Conservation (phyloP, 306 rosid species). For the Prunus fruticosa region DNA sequence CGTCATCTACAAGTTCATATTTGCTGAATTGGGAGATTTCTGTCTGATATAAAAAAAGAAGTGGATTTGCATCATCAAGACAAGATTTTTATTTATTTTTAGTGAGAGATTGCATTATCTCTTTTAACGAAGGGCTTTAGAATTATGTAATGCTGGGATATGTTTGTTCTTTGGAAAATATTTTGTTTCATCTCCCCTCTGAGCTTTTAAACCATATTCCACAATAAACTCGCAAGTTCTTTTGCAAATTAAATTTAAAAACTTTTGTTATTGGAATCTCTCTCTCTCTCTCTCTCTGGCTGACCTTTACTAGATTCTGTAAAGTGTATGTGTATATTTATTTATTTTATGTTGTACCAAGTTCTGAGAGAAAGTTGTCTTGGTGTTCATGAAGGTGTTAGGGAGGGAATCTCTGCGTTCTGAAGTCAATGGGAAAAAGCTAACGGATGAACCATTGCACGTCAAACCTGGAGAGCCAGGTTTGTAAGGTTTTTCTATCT, state of each 20-base stretch:
- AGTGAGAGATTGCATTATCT: neutral
- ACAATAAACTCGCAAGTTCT: no score
- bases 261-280: neutral
- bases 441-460: constrained; percentile 35
- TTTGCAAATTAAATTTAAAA: neutral
- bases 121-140: neutral
- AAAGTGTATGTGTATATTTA: neutral
- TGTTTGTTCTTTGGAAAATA: neutral
- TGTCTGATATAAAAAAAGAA: no score
- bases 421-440: constrained; percentile 38
- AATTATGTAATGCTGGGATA: neutral
- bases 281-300: neutral
- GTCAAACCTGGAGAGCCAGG: constrained; percentile 42
- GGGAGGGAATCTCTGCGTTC: constrained; percentile 64
- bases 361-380: constrained; percentile 17
- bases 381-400: constrained; percentile 40
- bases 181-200: neutral
- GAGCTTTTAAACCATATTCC: no score
- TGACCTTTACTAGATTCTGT: neutral
- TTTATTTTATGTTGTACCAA: constrained; percentile 1
- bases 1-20: neutral
- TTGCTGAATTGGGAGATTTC: neutral
- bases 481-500: constrained; percentile 18
- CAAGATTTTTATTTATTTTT: neutral
- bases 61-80: neutral